phyloP scores from a whole-genome alignment of 192 early-diverging fungal species.

The Geranomyces michiganensis region DNA sequence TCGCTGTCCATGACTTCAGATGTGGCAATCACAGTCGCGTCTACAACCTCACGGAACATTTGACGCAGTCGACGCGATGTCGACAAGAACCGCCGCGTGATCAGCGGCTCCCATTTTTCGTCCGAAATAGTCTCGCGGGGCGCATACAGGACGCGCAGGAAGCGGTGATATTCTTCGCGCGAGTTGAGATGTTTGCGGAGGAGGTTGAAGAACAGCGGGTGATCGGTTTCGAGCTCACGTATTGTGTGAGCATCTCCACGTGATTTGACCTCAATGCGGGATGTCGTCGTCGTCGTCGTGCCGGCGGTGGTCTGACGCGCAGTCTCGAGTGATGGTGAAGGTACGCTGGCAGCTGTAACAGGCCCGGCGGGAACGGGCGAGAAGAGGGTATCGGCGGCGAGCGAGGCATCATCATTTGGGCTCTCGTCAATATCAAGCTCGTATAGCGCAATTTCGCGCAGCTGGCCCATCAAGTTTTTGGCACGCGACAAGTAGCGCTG shows the following conservation, averaged over 20 bases:
- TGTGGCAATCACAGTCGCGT: conserved; percentile 23
- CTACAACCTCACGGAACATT: conserved; percentile 37
- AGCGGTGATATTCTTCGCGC: conserved; percentile 28
- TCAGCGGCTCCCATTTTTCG: conserved; percentile 32
- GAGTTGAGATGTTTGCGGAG: conserved; percentile 21
- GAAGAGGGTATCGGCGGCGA: not conserved
- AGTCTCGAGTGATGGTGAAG: too few species aligned
- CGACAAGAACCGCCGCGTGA: conserved; percentile 27
- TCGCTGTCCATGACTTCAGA: conserved; percentile 29
- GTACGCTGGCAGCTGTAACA: too few species aligned
- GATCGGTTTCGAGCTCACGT: conserved; percentile 25
- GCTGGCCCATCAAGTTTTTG: conserved; percentile 18
- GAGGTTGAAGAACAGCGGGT: conserved; percentile 33
- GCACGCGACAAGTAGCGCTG: conserved; percentile 18
- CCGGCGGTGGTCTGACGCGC: not conserved
- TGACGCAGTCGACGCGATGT: conserved; percentile 23
- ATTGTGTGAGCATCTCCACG: conserved; percentile 16
- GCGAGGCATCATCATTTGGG: not conserved
- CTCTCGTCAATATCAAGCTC: conserved; percentile 31
- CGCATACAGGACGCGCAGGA: conserved; percentile 32
- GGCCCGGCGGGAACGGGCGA: too few species aligned
- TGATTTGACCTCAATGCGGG: conserved; percentile 15
- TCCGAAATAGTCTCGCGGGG: conserved; percentile 29
- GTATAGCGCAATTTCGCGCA: conserved; percentile 30
- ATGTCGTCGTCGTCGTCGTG: not conserved